Percentiles rank a stretch among this genome's conserved stretches.
Evolutionary conservation across 495 filamentous ascomycete species (phyloP).

Genomic region (Pseudoneurospora amorphoporcata): DNA sequence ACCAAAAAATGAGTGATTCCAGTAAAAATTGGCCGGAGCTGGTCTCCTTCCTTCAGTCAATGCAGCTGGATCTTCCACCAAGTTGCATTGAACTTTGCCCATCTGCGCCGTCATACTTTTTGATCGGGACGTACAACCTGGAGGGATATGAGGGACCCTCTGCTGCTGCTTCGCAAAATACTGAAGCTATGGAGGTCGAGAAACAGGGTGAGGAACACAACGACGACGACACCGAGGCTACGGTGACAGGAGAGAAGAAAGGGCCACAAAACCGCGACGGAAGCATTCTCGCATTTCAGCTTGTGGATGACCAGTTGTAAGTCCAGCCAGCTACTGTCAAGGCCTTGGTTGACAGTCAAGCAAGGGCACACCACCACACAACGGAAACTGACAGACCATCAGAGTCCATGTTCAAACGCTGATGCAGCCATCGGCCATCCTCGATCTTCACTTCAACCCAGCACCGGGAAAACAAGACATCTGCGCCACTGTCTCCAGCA

Average conservation of each 20-base stretch:
- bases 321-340: slow-evolving; percentile 9
- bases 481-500: slow-evolving; percentile 64
- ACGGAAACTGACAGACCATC: slow-evolving; percentile 10
- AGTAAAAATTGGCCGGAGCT: slow-evolving; percentile 3
- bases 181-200: slow-evolving; percentile 17
- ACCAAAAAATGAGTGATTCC: not conserved
- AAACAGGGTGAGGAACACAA: slow-evolving; percentile 27
- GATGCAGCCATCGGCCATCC: slow-evolving; percentile 55
- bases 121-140: slow-evolving; percentile 81
- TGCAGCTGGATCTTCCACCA: slow-evolving; percentile 52
- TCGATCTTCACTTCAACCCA: slow-evolving; percentile 79
- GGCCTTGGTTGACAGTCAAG: too few relatives aligned
- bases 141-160: slow-evolving; percentile 34
- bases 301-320: slow-evolving; percentile 45
- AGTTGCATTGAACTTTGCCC: slow-evolving; percentile 81
- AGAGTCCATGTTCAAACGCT: slow-evolving; percentile 39
- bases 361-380: not conserved
- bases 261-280: slow-evolving; percentile 54
- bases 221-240: slow-evolving; percentile 6
- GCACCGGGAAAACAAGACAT: slow-evolving; percentile 31
- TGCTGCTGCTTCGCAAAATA: not conserved
- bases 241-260: slow-evolving; percentile 10
- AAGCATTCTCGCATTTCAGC: slow-evolving; percentile 54
- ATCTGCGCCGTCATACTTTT: slow-evolving; percentile 49
- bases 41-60: slow-evolving; percentile 26